Percentiles rank a stretch among this genome's conserved stretches.
phyloP scores from a whole-genome alignment of 352 stramenopile species.

The Phytophthora sp. region DNA sequence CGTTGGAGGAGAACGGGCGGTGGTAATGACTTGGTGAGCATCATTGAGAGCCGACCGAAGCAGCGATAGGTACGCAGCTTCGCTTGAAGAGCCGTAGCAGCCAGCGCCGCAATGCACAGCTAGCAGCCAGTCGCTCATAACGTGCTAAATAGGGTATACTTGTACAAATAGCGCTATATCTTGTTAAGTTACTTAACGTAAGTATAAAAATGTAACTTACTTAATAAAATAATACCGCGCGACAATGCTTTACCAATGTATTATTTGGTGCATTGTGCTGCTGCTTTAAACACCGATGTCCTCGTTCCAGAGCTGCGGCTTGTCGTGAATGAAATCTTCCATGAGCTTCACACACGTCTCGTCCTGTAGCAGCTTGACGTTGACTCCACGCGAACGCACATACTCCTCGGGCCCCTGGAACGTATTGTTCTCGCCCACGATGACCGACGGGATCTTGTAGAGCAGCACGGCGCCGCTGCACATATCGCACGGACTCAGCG shows the following conservation, averaged over 20 bases:
- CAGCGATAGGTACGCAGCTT: constrained; percentile 51
- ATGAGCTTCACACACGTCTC: constrained; percentile 46
- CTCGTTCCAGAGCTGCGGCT: constrained; percentile 43
- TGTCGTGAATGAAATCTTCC: constrained; percentile 41
- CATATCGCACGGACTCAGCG: constrained; percentile 50
- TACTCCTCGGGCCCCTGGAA: constrained; percentile 48
- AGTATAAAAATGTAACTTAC: too few species aligned
- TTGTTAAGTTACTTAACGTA: too few species aligned
- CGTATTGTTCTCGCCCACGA: constrained; percentile 53
- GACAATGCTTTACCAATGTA: too few species aligned
- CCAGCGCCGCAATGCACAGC: constrained; percentile 71
- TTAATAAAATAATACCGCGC: too few species aligned
- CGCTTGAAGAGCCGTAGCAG: constrained; percentile 39
- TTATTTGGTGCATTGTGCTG: too few species aligned
- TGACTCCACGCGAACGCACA: constrained; percentile 39
- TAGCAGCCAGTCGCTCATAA: constrained; percentile 54
- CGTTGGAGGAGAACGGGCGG: constrained; percentile 5
- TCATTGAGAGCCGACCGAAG: constrained; percentile 42
- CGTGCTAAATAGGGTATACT: neutral
- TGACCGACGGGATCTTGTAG: constrained; percentile 52
- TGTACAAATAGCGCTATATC: too few species aligned
- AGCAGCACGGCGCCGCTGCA: constrained; percentile 51
- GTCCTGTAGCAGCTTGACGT: constrained; percentile 41
- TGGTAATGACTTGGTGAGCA: constrained; percentile 19
- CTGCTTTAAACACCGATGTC: constrained; percentile 37